A percentile compares a stretch with the other conserved stretches of the same genome.
Conservation (phyloP, 1,284 basidiomycete genomes). For the Pseudomicrostroma phylloplanum region DNA sequence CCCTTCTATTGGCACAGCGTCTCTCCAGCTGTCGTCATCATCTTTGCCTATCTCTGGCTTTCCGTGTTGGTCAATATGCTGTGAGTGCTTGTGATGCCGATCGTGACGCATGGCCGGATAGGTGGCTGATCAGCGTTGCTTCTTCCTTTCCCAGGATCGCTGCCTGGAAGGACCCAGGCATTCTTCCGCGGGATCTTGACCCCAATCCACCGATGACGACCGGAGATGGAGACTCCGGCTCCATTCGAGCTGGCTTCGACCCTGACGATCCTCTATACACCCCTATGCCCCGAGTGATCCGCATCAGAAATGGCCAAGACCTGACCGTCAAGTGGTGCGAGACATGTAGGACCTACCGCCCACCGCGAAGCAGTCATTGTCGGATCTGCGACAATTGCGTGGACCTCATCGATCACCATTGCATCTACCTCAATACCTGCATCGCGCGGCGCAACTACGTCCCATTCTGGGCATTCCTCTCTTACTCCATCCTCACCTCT, state of each 20-base stretch:
- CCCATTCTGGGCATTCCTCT: slow-evolving; percentile 44
- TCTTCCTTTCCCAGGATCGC: slow-evolving; percentile 20
- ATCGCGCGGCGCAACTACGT: slow-evolving; percentile 49
- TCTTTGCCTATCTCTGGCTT: slow-evolving; percentile 38
- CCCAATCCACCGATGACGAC: slow-evolving; percentile 25
- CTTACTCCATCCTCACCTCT: slow-evolving; percentile 14
- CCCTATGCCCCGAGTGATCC: slow-evolving; percentile 19
- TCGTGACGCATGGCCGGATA: not conserved
- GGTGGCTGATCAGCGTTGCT: not conserved
- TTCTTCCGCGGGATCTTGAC: slow-evolving; percentile 45
- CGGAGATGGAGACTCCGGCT: not conserved
- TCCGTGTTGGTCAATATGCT: slow-evolving; percentile 34
- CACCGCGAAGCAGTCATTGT: slow-evolving; percentile 47
- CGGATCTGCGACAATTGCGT: slow-evolving; percentile 50
- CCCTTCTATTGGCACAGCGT: slow-evolving; percentile 30
- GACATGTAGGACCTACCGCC: slow-evolving; percentile 46
- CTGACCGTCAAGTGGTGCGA: slow-evolving; percentile 47
- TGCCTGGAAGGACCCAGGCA: slow-evolving; percentile 44
- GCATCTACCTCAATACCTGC: slow-evolving; percentile 50
- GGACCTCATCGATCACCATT: slow-evolving; percentile 50
- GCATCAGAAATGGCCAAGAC: slow-evolving; percentile 17
- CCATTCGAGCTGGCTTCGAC: slow-evolving; percentile 19
- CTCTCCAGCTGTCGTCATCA: slow-evolving; percentile 30
- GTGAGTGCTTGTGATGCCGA: not conserved
- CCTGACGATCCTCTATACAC: slow-evolving; percentile 19